phyloP scores from a whole-genome alignment of 805 yeast genomes.

The Cyberlindnera amylophila region DNA sequence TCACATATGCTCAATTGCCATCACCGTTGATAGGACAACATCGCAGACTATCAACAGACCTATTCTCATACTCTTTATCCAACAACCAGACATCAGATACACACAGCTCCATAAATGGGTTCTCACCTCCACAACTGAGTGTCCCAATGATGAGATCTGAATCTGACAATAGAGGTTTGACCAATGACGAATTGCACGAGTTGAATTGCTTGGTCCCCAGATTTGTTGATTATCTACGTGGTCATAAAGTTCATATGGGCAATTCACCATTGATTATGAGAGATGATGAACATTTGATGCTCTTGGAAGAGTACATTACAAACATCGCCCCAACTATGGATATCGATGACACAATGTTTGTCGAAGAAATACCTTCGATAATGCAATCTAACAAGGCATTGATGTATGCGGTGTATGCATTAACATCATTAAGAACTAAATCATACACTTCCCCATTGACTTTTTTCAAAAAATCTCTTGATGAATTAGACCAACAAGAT shows the following conservation, averaged over 20 bases:
- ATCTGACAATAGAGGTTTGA: neutral
- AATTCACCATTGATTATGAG: conserved; percentile 2
- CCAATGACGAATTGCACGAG: neutral
- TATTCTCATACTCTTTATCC: conserved; percentile 7
- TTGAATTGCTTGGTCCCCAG: neutral
- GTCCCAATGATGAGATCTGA: neutral
- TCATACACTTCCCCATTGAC: neutral
- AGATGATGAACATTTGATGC: conserved; percentile 6
- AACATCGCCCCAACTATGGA: conserved; percentile 10
- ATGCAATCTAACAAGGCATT: conserved; percentile 3
- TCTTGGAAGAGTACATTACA: conserved; percentile 6
- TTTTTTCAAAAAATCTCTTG: conserved; percentile 6
- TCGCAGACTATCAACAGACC: conserved; percentile 4
- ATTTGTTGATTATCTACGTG: too few relatives aligned
- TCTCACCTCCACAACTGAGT: too few relatives aligned
- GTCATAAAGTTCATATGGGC: too few relatives aligned
- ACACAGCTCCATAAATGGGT: too few relatives aligned
- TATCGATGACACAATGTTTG: conserved; percentile 4
- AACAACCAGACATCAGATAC: neutral
- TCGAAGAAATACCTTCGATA: conserved; percentile 4
- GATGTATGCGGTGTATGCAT: conserved; percentile 5
- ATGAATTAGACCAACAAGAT: too few relatives aligned
- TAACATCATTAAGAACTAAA: conserved; percentile 1
- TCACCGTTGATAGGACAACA: neutral
- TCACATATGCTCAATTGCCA: neutral